These are phyloP conservation scores for Naganishia vaughanmartiniae DNA, from an alignment of 768 basidiomycete genomes.

Conservation along the genomic window DNA sequence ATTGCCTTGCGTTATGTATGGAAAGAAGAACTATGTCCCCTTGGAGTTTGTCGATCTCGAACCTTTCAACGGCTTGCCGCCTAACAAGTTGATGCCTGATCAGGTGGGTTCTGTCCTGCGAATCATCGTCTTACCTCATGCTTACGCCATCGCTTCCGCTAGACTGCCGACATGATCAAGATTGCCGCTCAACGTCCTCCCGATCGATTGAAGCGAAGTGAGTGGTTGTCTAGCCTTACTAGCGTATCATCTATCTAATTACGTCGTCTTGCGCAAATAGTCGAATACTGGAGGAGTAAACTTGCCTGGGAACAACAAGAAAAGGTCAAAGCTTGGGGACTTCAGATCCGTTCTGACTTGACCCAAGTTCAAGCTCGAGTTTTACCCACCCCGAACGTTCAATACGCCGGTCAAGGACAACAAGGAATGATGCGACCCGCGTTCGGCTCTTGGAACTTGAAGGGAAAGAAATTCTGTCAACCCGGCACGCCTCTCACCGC, in stretches of 20 bases:
- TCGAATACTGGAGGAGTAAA: constrained; percentile 44
- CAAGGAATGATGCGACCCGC: constrained; percentile 27
- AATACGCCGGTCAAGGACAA: constrained; percentile 35
- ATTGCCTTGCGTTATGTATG: constrained; percentile 42
- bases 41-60: constrained; percentile 47
- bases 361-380: constrained; percentile 44
- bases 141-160: background rate
- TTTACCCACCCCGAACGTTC: constrained; percentile 41
- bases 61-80: constrained; percentile 47
- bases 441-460: constrained; percentile 47
- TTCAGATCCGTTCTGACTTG: constrained; percentile 42
- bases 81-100: constrained; percentile 45
- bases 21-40: constrained; percentile 48
- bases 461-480: constrained; percentile 44
- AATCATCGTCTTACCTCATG: background rate
- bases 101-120: background rate
- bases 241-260: background rate
- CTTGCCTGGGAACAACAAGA: constrained; percentile 41
- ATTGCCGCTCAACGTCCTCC: constrained; percentile 46
- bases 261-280: background rate
- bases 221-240: constrained; percentile 22
- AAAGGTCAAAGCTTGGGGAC: constrained; percentile 49
- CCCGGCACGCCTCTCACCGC: constrained; percentile 40
- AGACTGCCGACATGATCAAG: constrained; percentile 46
- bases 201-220: constrained; percentile 39